Evolutionary conservation across 495 filamentous ascomycete genomes (phyloP).

Genomic region (Talaromyces trachyspermus): DNA sequence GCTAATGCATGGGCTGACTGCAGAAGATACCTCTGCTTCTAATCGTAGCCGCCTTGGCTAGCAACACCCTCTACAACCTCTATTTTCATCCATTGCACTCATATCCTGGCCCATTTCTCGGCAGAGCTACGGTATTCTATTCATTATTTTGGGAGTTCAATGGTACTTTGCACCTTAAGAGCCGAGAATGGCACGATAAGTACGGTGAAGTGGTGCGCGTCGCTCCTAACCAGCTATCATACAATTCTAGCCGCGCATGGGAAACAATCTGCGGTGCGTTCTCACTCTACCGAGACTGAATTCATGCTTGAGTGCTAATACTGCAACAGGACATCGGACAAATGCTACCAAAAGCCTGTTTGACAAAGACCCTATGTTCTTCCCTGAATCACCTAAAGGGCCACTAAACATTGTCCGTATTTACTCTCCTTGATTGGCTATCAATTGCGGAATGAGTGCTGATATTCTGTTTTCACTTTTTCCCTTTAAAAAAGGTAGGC

Average conservation of each 20-base stretch:
- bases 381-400: neutral
- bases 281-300: neutral
- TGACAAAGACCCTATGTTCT: constrained; percentile 7
- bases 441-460: too few relatives aligned
- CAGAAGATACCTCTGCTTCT: too few relatives aligned
- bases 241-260: constrained; percentile 10
- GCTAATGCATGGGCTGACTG: too few relatives aligned
- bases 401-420: neutral
- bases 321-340: constrained; percentile 1
- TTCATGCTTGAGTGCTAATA: neutral
- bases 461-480: neutral
- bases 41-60: too few relatives aligned
- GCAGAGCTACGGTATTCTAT: constrained; percentile 5
- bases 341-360: neutral
- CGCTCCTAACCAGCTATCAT: constrained; percentile 11
- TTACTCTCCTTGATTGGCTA: neutral
- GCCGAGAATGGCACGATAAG: constrained; percentile 11
- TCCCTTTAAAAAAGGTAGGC: constrained; percentile 10
- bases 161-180: constrained; percentile 6
- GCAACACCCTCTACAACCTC: constrained; percentile 19
- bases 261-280: constrained; percentile 10
- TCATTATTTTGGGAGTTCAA: constrained; percentile 3
- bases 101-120: constrained; percentile 22
- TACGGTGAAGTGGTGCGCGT: constrained; percentile 16
- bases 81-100: constrained; percentile 20